phyloP scores from a whole-genome alignment of 2,329 filamentous ascomycete genomes.

The Aureobasidium pullulans region DNA sequence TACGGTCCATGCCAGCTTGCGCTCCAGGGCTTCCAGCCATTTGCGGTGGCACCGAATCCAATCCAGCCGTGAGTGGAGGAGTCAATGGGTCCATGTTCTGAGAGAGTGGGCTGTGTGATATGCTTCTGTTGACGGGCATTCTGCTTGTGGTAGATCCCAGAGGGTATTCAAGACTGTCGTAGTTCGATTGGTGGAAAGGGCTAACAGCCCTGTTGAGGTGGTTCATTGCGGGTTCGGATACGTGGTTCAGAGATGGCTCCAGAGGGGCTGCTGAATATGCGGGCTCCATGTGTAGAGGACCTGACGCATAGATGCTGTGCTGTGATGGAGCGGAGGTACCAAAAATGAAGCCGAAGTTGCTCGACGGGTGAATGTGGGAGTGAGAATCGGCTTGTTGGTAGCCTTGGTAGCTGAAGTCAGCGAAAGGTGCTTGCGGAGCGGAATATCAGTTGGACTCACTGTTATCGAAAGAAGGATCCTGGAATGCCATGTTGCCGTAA shows the following conservation, averaged over 20 bases:
- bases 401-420: not conserved
- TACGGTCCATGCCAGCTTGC: constrained; percentile 5
- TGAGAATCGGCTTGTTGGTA: constrained; percentile 2
- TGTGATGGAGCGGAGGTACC: constrained; percentile 6
- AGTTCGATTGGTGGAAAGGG: constrained; percentile 9
- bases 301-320: constrained; percentile 6
- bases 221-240: constrained; percentile 2
- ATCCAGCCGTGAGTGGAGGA: constrained; percentile 13
- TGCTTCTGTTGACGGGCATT: constrained; percentile 27
- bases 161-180: constrained; percentile 21
- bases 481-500: constrained; percentile 22
- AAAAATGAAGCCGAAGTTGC: constrained; percentile 6
- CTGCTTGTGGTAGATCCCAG: constrained; percentile 17
- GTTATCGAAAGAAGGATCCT: constrained; percentile 22
- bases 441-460: constrained; percentile 20
- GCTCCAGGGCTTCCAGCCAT: not conserved
- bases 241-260: constrained; percentile 4
- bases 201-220: constrained; percentile 9
- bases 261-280: not conserved
- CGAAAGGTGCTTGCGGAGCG: not conserved
- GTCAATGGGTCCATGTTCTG: constrained; percentile 20
- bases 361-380: not conserved
- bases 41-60: constrained; percentile 2
- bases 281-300: constrained; percentile 5
- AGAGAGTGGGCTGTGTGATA: constrained; percentile 27